Evolutionary conservation across 2,329 filamentous ascomycete genomes (phyloP), one percentile per base, ranked within the genome.

Genomic region (Penicillium decumbens): DNA sequence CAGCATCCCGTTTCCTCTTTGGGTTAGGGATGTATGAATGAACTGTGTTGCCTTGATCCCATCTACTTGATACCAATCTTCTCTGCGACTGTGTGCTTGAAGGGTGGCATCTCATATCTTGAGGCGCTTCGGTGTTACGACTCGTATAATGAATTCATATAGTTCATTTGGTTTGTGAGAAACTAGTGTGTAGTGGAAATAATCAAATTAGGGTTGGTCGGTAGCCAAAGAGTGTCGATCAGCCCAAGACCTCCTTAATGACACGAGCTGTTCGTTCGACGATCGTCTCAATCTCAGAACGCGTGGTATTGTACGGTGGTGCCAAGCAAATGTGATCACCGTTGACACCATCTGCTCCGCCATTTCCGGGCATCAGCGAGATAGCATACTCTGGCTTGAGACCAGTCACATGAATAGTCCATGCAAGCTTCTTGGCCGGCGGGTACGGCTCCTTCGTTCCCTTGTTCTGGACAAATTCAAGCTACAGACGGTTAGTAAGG

Each of bases 401-500:
- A 1, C 77, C 78, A 43, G 72, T 69, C 32, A 75, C 68, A 43
- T 77, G 74, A 1, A 82, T 62, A 1, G 65, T 68, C 62, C 66
- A 70, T 2, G 77, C 71, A 2, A 81, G 62, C 1, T 60, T 65
- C 2, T 70, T 54, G 0, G 59, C 58, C 0, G 72, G 66, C 6
- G 73, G 66, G 51, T 81, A 82, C 0, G 78, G 71, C 51, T 72
- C 65, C 55, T 80, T 81, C 0, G 71, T 76, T 3, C 50, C 48
- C 55, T 77, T 80, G 59, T 81, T 70, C 29, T 68, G 60, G 7
- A 82, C 78, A 49, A 82, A 80, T 50, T 82, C 79, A 42, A 83
- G 72, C 75, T 78, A 48, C 3, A 28, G 18, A 9, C 2, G 25
- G 18, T 58, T 8, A 58, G 52, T 38, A 3, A 46, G 6, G 10